Evolutionary conservation across 495 filamentous ascomycete species (phyloP).

Genomic region (Tuber microsphaerosporum): DNA sequence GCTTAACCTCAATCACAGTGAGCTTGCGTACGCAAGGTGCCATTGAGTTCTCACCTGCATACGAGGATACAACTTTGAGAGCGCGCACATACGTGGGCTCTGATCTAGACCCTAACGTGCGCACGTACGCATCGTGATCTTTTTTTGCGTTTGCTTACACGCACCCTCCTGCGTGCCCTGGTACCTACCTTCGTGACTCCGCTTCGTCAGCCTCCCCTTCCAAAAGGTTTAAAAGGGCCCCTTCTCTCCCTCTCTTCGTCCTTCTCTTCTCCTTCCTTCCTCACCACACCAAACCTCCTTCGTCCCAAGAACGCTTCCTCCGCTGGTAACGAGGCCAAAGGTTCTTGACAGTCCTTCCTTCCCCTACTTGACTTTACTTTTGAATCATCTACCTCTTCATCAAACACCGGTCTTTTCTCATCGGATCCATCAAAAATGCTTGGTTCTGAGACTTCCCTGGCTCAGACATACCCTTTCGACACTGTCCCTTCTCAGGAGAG

Average conservation of each 20-base stretch:
- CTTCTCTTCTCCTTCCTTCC: neutral
- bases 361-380: neutral
- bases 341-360: neutral
- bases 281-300: neutral
- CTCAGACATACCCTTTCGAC: neutral
- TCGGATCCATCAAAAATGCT: neutral
- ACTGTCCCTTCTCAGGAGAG: constrained; percentile 3
- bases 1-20: neutral
- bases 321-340: neutral
- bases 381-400: neutral
- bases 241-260: neutral
- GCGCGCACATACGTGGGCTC: neutral
- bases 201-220: neutral
- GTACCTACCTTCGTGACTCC: neutral
- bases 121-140: neutral
- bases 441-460: neutral
- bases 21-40: neutral
- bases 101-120: neutral
- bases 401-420: neutral
- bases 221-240: neutral
- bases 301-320: neutral
- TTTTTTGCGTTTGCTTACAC: neutral
- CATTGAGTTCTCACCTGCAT: neutral
- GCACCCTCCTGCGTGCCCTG: neutral
- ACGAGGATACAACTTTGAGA: neutral